These are phyloP conservation scores for Lachancea sp. DNA, from an alignment of 805 yeast species.

Conservation along the genomic window DNA sequence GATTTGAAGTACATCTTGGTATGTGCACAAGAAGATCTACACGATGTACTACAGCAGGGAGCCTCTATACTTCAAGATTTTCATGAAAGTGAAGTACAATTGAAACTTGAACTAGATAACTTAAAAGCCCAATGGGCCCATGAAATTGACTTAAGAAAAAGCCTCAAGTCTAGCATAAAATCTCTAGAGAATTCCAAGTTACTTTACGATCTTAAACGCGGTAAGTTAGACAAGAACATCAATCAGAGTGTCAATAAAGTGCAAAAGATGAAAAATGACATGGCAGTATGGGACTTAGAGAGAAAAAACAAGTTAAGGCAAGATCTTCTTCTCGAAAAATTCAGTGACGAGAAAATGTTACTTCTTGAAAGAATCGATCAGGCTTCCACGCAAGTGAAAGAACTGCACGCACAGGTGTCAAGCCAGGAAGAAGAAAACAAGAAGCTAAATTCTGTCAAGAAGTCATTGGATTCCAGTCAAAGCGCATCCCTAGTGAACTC, in stretches of 20 bases:
- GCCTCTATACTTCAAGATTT: slow-evolving; percentile 25
- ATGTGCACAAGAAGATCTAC: slow-evolving; percentile 32
- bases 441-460: slow-evolving; percentile 21
- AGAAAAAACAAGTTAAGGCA: slow-evolving; percentile 17
- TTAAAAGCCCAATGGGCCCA: slow-evolving; percentile 30
- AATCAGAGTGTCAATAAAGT: slow-evolving; percentile 21
- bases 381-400: slow-evolving; percentile 10
- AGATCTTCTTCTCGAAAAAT: slow-evolving; percentile 14
- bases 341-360: slow-evolving; percentile 9
- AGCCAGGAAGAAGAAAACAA: slow-evolving; percentile 21
- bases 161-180: slow-evolving; percentile 30
- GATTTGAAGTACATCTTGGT: slow-evolving; percentile 30
- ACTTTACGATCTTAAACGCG: slow-evolving; percentile 27
- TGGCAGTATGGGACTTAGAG: slow-evolving; percentile 23
- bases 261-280: slow-evolving; percentile 26
- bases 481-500: neutral
- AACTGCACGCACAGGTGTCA: slow-evolving; percentile 19
- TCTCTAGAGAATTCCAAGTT: slow-evolving; percentile 31
- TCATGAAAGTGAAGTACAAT: slow-evolving; percentile 25
- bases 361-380: slow-evolving; percentile 12
- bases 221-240: slow-evolving; percentile 27
- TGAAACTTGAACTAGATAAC: slow-evolving; percentile 27
- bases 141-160: slow-evolving; percentile 29
- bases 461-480: slow-evolving; percentile 11
- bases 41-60: slow-evolving; percentile 29